Evolutionary conservation across 495 filamentous ascomycete genomes (phyloP).

Genomic region (Aspergillus conjunctus): DNA sequence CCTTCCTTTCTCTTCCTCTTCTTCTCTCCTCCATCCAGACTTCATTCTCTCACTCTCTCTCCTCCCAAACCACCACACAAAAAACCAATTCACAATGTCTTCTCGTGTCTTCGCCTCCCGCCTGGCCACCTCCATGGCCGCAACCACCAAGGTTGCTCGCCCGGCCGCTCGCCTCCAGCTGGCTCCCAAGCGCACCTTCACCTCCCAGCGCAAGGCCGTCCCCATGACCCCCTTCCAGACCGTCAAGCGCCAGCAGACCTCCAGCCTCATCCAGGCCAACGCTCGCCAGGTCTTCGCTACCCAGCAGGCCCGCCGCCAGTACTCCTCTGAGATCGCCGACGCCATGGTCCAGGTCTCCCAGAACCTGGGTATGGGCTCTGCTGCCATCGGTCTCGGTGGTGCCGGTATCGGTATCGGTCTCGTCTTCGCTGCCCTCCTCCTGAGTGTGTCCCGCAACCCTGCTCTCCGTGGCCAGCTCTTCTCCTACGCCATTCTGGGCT

Average conservation of each 20-base stretch:
- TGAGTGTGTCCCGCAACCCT: slow-evolving; percentile 85
- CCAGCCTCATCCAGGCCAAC: slow-evolving; percentile 61
- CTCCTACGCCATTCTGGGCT: slow-evolving; percentile 91
- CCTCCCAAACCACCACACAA: slow-evolving; percentile 16
- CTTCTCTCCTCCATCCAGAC: slow-evolving; percentile 24
- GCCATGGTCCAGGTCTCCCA: slow-evolving; percentile 86
- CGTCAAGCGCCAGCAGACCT: slow-evolving; percentile 67
- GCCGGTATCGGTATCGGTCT: slow-evolving; percentile 92
- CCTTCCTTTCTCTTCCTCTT: slow-evolving; percentile 32
- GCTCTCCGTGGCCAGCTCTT: slow-evolving; percentile 88
- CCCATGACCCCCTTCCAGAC: slow-evolving; percentile 52
- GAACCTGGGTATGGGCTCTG: slow-evolving; percentile 83
- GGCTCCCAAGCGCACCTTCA: slow-evolving; percentile 71
- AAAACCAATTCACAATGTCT: slow-evolving; percentile 61
- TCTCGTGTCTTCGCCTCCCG: slow-evolving; percentile 70
- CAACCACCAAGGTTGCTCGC: slow-evolving; percentile 68
- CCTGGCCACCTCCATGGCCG: slow-evolving; percentile 75
- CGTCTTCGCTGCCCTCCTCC: slow-evolving; percentile 84
- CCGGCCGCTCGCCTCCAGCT: slow-evolving; percentile 64
- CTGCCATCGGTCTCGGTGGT: slow-evolving; percentile 87
- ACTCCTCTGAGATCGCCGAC: slow-evolving; percentile 79
- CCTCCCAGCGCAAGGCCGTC: slow-evolving; percentile 44
- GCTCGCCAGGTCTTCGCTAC: slow-evolving; percentile 64
- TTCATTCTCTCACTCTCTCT: slow-evolving; percentile 26
- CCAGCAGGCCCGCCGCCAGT: slow-evolving; percentile 63